Base-by-base conservation (phyloP, 2,329 filamentous ascomycete species). In the Lecanicillium sp. region DNA sequence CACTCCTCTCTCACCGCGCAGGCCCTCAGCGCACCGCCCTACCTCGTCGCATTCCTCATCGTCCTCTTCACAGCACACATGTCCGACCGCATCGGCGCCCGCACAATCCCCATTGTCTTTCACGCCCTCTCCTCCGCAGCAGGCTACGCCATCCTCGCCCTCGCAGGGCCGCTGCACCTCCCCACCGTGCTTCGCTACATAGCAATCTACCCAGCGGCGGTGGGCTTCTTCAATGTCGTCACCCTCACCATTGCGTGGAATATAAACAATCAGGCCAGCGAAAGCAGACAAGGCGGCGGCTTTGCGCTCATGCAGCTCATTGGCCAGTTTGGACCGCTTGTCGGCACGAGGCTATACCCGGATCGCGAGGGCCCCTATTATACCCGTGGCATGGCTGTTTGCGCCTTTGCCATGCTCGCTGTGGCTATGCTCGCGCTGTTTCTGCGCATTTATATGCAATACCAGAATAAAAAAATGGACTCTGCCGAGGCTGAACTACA, bases 161-260 rank as follows among this genome's bases (percentile, higher is more conserved):
- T 86, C 14, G 69, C 74, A 8, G 67, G 71, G n/a, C 47, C 54
- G 3, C 53, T 70, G 13, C 44, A 56, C 14, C 56, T 75, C 16
- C 54, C 65, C 4, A 51, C 64, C 35, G 70, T 58, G 32, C 45
- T 74, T 28, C 72, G 86, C 14, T 95, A 95, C 52, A 50, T 81
- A 5, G 83, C 80, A 40, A 71, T 94, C 7, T 94, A 83, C 55
- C 86, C 85, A 0, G 86, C 88, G 2, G 75, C 80, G 2, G 66
- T 78, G 1, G 88, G 88, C 4, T 92, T 94, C 61, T 90, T 94
- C 67, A 80, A 75, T 43, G 83, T 86, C 15, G 83, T 94, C 41
- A 87, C 86, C 0, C 71, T 94, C 22, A 82, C 89, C 48, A 84
- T 95, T 41, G 83, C 85, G 2, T 95, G 88, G 88, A 85, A 76